Percentiles rank a stretch among this genome's conserved stretches.
phyloP scores from a whole-genome alignment of 352 stramenopile genomes.

The Globisporangium takayamanum region DNA sequence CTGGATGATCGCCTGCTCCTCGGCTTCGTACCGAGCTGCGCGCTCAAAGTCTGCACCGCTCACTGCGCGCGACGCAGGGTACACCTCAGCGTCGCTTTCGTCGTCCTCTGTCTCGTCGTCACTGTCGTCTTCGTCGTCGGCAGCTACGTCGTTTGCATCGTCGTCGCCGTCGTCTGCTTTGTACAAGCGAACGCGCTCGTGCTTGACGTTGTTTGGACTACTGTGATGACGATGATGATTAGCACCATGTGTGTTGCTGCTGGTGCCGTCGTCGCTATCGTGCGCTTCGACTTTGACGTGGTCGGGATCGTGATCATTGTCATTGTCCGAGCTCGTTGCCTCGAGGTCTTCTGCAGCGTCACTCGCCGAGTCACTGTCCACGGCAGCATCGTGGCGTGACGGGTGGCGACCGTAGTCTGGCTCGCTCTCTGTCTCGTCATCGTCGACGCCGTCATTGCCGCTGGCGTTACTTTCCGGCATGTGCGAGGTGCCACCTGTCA shows the following conservation, averaged over 20 bases:
- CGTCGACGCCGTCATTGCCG: constrained; percentile 2
- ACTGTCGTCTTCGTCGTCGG: not conserved
- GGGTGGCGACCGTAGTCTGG: not conserved
- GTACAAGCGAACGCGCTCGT: constrained; percentile 4
- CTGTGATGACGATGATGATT: no score
- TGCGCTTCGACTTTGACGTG: not conserved
- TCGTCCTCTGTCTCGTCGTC: constrained; percentile 13
- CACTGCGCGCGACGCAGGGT: not conserved
- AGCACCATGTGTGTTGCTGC: not conserved
- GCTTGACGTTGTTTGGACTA: not conserved
- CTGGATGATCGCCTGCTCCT: constrained; percentile 8
- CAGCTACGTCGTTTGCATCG: constrained; percentile 4
- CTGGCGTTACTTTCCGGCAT: not conserved
- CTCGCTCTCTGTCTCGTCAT: constrained; percentile 25
- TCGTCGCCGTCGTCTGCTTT: constrained; percentile 11
- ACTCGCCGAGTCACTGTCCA: constrained; percentile 15
- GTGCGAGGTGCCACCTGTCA: not conserved
- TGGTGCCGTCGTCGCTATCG: not conserved
- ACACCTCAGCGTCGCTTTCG: constrained; percentile 1
- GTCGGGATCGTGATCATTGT: constrained; percentile 6
- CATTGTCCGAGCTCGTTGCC: constrained; percentile 4
- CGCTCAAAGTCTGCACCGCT: constrained; percentile 10
- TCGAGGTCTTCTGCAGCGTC: constrained; percentile 9
- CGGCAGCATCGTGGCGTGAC: not conserved
- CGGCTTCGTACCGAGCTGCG: constrained; percentile 9